Percentiles rank a stretch among this genome's conserved stretches.
These are phyloP conservation scores for Trichophaea hybrida DNA, from an alignment of 2,329 filamentous ascomycete genomes.

Conservation along the genomic window DNA sequence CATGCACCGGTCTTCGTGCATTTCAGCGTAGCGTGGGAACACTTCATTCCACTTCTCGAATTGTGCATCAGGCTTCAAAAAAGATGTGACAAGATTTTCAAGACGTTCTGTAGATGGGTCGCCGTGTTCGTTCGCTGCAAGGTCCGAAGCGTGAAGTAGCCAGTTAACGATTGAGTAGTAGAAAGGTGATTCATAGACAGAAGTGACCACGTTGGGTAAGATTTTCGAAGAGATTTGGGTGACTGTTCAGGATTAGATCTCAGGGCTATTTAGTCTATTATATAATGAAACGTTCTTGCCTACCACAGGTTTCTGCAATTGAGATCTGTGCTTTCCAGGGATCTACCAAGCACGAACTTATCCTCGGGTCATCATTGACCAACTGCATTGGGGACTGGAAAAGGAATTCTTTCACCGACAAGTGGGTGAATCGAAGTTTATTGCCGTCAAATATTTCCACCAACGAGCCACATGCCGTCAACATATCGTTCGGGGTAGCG, in stretches of 20 bases:
- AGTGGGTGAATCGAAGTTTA: conserved; percentile 2
- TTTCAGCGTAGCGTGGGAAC: background rate
- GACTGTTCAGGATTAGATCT: background rate
- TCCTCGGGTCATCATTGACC: background rate
- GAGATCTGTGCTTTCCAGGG: background rate
- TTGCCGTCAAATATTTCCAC: background rate
- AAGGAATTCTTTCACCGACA: conserved; percentile 2
- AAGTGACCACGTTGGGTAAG: background rate
- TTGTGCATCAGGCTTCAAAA: background rate
- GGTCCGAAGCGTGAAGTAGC: background rate
- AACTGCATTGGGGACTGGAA: background rate
- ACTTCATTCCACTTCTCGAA: background rate
- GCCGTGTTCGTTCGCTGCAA: background rate
- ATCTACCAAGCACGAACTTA: background rate
- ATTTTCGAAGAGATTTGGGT: background rate
- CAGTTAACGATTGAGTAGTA: background rate
- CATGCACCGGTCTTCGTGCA: background rate
- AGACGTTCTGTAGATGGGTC: background rate
- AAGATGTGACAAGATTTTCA: background rate
- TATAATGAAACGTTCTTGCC: background rate
- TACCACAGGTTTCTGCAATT: background rate
- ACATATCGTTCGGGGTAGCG: background rate
- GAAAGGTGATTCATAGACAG: background rate
- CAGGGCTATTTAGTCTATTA: background rate
- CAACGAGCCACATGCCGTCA: background rate